Base-by-base conservation (phyloP, 2,329 filamentous ascomycete species). In the Pyricularia grisea region DNA sequence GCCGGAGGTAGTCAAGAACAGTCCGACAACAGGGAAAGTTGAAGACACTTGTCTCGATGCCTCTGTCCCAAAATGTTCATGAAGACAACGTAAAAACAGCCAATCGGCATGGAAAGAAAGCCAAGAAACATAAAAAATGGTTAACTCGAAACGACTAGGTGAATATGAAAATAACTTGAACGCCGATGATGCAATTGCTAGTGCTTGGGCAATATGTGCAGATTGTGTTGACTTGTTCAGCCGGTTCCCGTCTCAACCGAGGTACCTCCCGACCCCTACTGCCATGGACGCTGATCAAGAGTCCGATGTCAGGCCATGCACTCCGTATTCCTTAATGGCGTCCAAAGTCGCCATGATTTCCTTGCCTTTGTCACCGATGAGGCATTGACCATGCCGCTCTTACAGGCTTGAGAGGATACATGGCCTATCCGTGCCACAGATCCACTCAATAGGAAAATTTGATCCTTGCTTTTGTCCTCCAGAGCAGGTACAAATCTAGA, bases 271-370 rank as follows among this genome's bases (percentile, higher is more conserved):
- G 80, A 77, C 71, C 80, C 80, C 80, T 71, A 80, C 80, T 72
- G 80, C 78, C 71, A 77, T 78, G 71, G 81, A 78, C 74, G 85
- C 75, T 82, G 89, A 89, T 74, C 77, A 92, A 92, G 67, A 93
- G 81, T 73, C 86, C 71, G 92, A 81, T 9, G 87, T 90, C 73
- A 90, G 81, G 75, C 90, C 85, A 72, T 82, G 81, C 60, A 87
- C 80, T 7, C 87, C 89, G 75, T 89, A 92, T 70, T 86, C 83
- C 71, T 88, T 86, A 74, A 91, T 87, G 71, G 92, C 90, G 69
- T 89, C 86, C 72, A 85, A 87, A 31, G 92, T 84, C 36, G 88
- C 90, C 72, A 90, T 90, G 69, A 90, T 79, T 72, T 90, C 88
- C 73, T 91, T 87, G 28, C 89, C 90, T 72, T 88, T 84, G 65